Conservation (phyloP, 192 early-diverging fungal genomes). For the Rhizoclosmatium sp. region DNA sequence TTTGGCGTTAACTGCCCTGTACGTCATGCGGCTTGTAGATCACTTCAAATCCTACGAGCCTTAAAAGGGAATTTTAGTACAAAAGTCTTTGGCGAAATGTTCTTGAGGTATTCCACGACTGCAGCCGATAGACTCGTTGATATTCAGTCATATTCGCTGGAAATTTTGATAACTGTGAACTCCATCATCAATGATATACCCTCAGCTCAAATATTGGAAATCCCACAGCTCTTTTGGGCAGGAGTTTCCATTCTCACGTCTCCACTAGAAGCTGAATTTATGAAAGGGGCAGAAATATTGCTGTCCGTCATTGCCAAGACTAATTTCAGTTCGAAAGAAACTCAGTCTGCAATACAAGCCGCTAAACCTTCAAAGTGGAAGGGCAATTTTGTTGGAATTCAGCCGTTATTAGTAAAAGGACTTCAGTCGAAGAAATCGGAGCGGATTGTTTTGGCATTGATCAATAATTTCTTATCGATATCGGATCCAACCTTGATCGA, state of each 20-base stretch:
- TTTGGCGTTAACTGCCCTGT: conserved; percentile 88
- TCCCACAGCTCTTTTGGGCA: conserved; percentile 85
- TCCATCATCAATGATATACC: conserved; percentile 68
- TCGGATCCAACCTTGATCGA: conserved; percentile 71
- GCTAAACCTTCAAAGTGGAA: conserved; percentile 80
- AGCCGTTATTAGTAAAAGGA: conserved; percentile 76
- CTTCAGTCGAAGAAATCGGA: conserved; percentile 66
- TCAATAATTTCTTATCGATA: conserved; percentile 66
- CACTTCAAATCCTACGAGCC: conserved; percentile 82
- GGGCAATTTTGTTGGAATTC: conserved; percentile 74
- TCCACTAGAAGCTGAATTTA: conserved; percentile 79
- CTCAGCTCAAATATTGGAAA: conserved; percentile 56
- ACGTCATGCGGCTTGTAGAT: conserved; percentile 85
- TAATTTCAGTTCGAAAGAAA: conserved; percentile 58
- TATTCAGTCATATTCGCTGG: conserved; percentile 82
- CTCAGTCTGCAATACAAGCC: conserved; percentile 58
- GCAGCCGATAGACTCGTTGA: conserved; percentile 78
- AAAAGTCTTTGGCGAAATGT: conserved; percentile 78
- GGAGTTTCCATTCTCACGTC: conserved; percentile 75
- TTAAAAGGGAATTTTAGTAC: conserved; percentile 75
- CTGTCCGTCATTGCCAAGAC: conserved; percentile 67
- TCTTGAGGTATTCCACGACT: conserved; percentile 77
- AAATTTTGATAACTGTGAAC: conserved; percentile 75
- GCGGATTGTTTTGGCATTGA: conserved; percentile 59
- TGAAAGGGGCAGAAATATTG: conserved; percentile 73